These are phyloP conservation scores for Tricholoma sp. DNA, from an alignment of 768 basidiomycete genomes.

Conservation along the genomic window DNA sequence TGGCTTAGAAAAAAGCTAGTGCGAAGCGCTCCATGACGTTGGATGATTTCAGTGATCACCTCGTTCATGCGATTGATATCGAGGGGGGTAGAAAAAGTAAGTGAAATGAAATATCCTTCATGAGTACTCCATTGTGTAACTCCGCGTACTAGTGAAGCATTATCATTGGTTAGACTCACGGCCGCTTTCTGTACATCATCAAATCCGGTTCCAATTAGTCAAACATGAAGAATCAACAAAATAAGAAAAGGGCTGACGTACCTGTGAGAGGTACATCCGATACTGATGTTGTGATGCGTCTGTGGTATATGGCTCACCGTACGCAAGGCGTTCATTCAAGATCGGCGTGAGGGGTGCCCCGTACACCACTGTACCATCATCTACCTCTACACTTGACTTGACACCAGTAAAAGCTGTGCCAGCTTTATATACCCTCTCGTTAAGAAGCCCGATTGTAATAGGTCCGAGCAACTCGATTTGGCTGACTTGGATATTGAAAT, in stretches of 20 bases:
- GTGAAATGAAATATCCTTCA: neutral
- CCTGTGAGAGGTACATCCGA: neutral
- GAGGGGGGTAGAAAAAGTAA: neutral
- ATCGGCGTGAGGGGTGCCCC: neutral
- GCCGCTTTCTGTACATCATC: no score
- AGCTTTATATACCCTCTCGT: neutral
- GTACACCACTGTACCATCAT: neutral
- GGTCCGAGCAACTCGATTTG: constrained; percentile 1
- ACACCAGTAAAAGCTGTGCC: neutral
- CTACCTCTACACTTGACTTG: neutral
- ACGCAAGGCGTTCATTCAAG: neutral
- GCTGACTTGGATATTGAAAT: neutral
- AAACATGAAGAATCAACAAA: no score
- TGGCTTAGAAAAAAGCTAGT: neutral
- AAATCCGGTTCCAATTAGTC: no score
- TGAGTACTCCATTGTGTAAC: neutral
- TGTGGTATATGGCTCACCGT: neutral
- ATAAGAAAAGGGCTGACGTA: neutral
- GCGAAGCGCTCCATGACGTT: neutral
- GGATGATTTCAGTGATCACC: neutral
- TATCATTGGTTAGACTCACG: no score
- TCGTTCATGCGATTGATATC: neutral
- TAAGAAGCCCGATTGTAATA: neutral
- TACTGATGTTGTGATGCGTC: neutral
- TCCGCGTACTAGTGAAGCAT: no score